Evolutionary conservation across 2,329 filamentous ascomycete genomes (phyloP).

Genomic region (Delphinella strobiligena): DNA sequence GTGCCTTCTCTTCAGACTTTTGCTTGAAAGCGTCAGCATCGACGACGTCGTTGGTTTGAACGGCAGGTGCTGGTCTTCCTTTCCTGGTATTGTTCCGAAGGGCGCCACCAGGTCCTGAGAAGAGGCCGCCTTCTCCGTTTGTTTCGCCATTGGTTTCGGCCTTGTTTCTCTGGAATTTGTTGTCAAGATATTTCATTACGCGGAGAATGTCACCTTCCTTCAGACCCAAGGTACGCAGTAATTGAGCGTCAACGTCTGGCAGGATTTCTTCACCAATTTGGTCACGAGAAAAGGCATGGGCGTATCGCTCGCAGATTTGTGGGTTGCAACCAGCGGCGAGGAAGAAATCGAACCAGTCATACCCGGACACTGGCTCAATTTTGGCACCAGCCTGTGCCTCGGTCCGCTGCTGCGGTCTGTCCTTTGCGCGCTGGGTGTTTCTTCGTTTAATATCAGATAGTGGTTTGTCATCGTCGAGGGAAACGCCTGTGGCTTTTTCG

Average conservation of each 20-base stretch:
- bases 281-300: conserved; percentile 76
- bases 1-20: conserved; percentile 33
- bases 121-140: conserved; percentile 56
- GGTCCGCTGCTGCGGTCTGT: conserved; percentile 18
- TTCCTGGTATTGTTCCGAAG: conserved; percentile 92
- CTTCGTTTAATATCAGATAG: conserved; percentile 64
- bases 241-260: conserved; percentile 73
- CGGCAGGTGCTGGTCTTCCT: conserved; percentile 73
- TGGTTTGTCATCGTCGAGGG: conserved; percentile 84
- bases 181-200: conserved; percentile 80
- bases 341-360: conserved; percentile 99
- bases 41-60: conserved; percentile 74
- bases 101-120: conserved; percentile 83
- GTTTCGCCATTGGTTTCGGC: conserved; percentile 42
- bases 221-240: conserved; percentile 78
- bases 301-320: conserved; percentile 87
- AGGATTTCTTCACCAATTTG: conserved; percentile 93
- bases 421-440: conserved; percentile 39
- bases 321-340: conserved; percentile 82
- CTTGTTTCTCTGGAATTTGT: conserved; percentile 56
- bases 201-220: conserved; percentile 95
- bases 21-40: conserved; percentile 75
- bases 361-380: conserved; percentile 59
- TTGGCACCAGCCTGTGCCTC: conserved; percentile 42
- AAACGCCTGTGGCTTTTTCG: conserved; percentile 74